phyloP scores from a whole-genome alignment of 106 monocot genomes.

The Platanthera zijinensis region DNA sequence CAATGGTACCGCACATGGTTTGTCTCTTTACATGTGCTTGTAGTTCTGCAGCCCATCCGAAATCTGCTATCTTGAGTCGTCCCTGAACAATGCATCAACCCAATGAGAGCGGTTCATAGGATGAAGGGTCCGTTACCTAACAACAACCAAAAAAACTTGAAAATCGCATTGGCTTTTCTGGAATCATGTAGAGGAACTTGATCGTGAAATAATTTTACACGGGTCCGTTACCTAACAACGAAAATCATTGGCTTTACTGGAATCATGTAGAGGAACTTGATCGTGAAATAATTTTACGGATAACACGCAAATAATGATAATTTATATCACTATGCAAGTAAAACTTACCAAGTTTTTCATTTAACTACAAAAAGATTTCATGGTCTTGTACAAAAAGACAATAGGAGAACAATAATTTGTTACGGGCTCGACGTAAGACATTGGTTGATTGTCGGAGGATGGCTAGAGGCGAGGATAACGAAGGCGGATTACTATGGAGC shows the following conservation, averaged over 20 bases:
- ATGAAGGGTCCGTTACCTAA: too few species aligned
- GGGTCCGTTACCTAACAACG: not conserved
- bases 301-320: not conserved
- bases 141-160: not conserved
- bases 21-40: conserved; percentile 71
- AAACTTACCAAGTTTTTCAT: not conserved
- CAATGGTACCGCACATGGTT: conserved; percentile 90
- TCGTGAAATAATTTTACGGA: not conserved
- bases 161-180: not conserved
- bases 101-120: not conserved
- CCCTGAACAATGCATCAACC: conserved; percentile 34
- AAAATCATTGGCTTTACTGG: too few species aligned
- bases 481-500: too few species aligned
- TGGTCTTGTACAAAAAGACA: not conserved
- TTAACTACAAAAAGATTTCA: not conserved
- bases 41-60: conserved; percentile 76
- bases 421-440: too few species aligned
- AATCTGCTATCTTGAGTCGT: conserved; percentile 81
- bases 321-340: not conserved
- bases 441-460: too few species aligned
- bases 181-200: not conserved
- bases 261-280: not conserved
- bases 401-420: not conserved
- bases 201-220: not conserved
- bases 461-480: too few species aligned